Evolutionary conservation across 2,329 filamentous ascomycete genomes (phyloP).

Genomic region (Fusarium graminum): DNA sequence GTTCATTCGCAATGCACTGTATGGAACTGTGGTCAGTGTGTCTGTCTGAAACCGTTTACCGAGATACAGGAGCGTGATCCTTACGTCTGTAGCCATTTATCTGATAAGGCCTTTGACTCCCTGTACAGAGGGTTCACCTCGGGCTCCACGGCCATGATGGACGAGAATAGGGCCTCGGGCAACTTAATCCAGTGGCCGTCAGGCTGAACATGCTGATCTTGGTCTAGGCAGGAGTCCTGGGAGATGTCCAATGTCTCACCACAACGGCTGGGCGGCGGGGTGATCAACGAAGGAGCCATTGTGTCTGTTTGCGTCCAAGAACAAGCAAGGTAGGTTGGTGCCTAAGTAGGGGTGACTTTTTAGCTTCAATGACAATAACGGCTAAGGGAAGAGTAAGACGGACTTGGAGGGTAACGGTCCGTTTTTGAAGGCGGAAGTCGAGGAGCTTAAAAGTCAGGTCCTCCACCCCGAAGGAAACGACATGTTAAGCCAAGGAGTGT

Average conservation of each 20-base stretch:
- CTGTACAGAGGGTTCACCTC: slow-evolving; percentile 30
- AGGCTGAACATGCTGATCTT: slow-evolving; percentile 1
- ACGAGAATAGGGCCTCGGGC: slow-evolving; percentile 29
- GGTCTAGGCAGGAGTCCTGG: slow-evolving; percentile 12
- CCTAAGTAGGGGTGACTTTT: not conserved
- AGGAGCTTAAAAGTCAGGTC: slow-evolving; percentile 5
- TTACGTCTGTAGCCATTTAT: slow-evolving; percentile 29
- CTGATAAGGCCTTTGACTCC: slow-evolving; percentile 23
- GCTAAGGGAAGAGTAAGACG: not conserved
- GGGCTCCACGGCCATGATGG: slow-evolving; percentile 30
- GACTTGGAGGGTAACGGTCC: not conserved
- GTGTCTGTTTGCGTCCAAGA: not conserved
- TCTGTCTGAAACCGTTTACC: not conserved
- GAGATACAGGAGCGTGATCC: slow-evolving; percentile 2
- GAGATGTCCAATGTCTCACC: not conserved
- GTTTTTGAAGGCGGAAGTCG: not conserved
- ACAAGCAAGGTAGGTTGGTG: not conserved
- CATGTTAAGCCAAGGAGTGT: not conserved
- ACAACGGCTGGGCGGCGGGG: slow-evolving; percentile 28
- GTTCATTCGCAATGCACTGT: slow-evolving; percentile 25
- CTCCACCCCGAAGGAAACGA: not conserved
- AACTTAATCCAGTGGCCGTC: slow-evolving; percentile 25
- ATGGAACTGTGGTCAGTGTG: not conserved
- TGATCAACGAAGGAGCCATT: slow-evolving; percentile 29
- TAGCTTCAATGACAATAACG: not conserved